phyloP scores from a whole-genome alignment of 768 basidiomycete species.

The Tubosaeta sp. region DNA sequence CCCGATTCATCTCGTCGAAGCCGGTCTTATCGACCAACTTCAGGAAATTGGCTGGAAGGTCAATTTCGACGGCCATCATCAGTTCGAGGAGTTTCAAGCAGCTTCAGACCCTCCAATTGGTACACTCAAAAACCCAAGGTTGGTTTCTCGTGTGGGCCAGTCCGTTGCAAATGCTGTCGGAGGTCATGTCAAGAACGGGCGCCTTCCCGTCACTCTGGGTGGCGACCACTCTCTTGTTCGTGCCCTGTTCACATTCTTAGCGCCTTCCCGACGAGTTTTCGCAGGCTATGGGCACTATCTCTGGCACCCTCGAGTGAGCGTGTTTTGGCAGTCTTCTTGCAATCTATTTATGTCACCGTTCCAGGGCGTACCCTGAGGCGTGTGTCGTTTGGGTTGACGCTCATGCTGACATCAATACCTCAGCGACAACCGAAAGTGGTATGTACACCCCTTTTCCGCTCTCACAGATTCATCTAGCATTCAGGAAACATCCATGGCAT shows the following conservation, averaged over 20 bases:
- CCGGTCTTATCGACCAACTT: constrained; percentile 78
- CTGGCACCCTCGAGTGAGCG: constrained; percentile 74
- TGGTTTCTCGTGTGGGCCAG: constrained; percentile 80
- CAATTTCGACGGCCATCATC: constrained; percentile 84
- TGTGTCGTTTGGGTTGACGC: constrained; percentile 97
- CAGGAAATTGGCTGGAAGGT: constrained; percentile 83
- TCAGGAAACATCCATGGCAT: constrained; percentile 96
- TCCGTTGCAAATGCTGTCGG: constrained; percentile 77
- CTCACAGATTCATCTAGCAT: background rate
- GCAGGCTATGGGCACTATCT: constrained; percentile 90
- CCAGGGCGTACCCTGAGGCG: constrained; percentile 68
- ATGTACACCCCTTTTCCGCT: constrained; percentile 12
- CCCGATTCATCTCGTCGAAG: constrained; percentile 84
- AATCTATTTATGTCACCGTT: constrained; percentile 5
- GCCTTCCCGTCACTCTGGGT: constrained; percentile 85
- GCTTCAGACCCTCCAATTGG: constrained; percentile 66
- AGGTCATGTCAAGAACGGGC: constrained; percentile 69
- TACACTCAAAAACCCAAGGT: constrained; percentile 82
- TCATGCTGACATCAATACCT: constrained; percentile 95
- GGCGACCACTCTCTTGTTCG: constrained; percentile 92
- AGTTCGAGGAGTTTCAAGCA: constrained; percentile 71
- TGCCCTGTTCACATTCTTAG: constrained; percentile 11
- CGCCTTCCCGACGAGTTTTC: constrained; percentile 1
- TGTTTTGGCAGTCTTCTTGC: background rate
- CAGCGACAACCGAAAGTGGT: constrained; percentile 75